Conservation (phyloP, 495 filamentous ascomycete genomes). For the Aspergillus nanangensis region DNA sequence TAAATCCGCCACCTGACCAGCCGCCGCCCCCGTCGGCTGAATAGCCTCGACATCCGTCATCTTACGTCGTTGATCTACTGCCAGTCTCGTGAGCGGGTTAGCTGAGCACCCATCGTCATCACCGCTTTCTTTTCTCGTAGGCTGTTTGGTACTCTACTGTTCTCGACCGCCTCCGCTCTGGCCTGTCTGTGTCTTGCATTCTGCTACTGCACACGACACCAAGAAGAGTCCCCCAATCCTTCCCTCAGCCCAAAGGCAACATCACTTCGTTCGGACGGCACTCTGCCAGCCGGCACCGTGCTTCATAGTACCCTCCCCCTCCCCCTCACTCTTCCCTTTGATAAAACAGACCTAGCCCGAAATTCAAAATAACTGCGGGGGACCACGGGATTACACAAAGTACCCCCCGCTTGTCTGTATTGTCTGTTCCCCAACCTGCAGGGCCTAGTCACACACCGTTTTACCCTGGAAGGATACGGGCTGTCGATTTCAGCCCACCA, state of each 20-base stretch:
- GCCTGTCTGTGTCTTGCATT: conserved; percentile 1
- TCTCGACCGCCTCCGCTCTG: conserved; percentile 3
- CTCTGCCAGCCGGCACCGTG: not conserved
- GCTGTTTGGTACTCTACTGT: not conserved
- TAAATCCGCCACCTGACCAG: not conserved
- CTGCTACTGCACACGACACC: conserved; percentile 7
- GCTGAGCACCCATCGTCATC: conserved; percentile 6
- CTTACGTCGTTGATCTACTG: conserved; percentile 23
- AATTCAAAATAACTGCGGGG: conserved; percentile 2
- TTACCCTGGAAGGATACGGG: conserved; percentile 21
- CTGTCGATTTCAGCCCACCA: conserved; percentile 42
- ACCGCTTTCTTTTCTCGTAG: conserved; percentile 9
- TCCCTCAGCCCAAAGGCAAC: not conserved
- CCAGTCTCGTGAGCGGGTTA: conserved; percentile 16
- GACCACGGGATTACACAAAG: not conserved
- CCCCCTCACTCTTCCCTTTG: not conserved
- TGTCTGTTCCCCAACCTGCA: conserved; percentile 2
- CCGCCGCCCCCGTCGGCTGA: not conserved
- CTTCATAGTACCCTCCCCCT: not conserved
- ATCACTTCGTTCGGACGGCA: not conserved
- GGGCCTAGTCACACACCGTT: not conserved
- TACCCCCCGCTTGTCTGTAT: too few species aligned
- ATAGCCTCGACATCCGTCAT: conserved; percentile 19
- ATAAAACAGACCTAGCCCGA: conserved; percentile 1
- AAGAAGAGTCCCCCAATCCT: not conserved